Conservation (phyloP, 1,284 basidiomycete species). For the Polyporus tsugae region DNA sequence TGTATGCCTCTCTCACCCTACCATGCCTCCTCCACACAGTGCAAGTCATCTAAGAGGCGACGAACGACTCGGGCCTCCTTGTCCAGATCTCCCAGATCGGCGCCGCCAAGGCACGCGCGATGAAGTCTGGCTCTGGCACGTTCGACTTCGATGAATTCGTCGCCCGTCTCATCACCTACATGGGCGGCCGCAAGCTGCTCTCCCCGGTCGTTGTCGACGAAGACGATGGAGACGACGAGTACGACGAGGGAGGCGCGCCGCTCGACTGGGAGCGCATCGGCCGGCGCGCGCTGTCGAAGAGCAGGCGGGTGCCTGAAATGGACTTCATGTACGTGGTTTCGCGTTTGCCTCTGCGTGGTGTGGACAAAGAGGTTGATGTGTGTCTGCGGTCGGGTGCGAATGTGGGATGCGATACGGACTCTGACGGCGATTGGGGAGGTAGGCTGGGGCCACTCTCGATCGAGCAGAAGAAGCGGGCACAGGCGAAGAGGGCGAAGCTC, state of each 20-base stretch:
- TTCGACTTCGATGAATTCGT: slow-evolving; percentile 90
- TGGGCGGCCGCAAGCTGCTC: slow-evolving; percentile 69
- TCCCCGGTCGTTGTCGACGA: slow-evolving; percentile 28
- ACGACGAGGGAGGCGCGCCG: slow-evolving; percentile 46
- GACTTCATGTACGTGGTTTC: slow-evolving; percentile 76
- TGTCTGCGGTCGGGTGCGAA: not conserved
- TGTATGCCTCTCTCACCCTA: not conserved
- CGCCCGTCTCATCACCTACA: slow-evolving; percentile 70
- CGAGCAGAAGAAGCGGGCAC: slow-evolving; percentile 75
- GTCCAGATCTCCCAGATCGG: slow-evolving; percentile 73
- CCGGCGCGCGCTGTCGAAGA: slow-evolving; percentile 76
- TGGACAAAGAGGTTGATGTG: not conserved
- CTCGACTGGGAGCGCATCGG: slow-evolving; percentile 82
- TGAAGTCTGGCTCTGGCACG: slow-evolving; percentile 82
- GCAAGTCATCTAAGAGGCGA: slow-evolving; percentile 81
- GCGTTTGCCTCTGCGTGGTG: not conserved
- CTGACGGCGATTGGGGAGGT: slow-evolving; percentile 4
- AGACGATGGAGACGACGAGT: slow-evolving; percentile 38
- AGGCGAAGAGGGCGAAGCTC: slow-evolving; percentile 68
- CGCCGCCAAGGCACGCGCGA: slow-evolving; percentile 83
- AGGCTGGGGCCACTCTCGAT: slow-evolving; percentile 84
- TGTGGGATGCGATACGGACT: not conserved
- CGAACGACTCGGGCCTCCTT: slow-evolving; percentile 79
- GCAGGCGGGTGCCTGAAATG: slow-evolving; percentile 74
- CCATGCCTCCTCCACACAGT: slow-evolving; percentile 52